Evolutionary conservation across 768 basidiomycete species (phyloP), one percentile per base, ranked within the genome.

Genomic region (Termitomyces sp.): DNA sequence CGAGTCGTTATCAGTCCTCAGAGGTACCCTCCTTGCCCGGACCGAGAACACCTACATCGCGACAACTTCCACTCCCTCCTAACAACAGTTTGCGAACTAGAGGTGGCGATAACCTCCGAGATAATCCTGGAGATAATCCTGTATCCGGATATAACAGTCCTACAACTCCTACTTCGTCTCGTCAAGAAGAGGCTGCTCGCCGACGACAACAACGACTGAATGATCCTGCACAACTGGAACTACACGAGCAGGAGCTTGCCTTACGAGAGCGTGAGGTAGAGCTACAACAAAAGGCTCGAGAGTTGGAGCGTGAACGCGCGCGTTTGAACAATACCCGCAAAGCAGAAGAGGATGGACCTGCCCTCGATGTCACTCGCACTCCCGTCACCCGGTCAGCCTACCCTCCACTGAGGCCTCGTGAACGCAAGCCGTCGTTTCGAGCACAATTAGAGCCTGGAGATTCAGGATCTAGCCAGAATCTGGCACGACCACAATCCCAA

Each of bases 261-360:
- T 71, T 87, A 16, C 73, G 71, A 22, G 75, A 82, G 52, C 74
- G 81, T 34, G 85, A 87, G 64, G 77, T 74, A 12, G 84, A 86
- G 26, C 73, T 88, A 48, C 73, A 81, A 53, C 70, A 79, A 62
- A 78, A 79, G 9, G 70, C 80, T 9, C 78, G 78, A 24, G 84
- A 88, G 62, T 67, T 89, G 22, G 86, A 88, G 55, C 72, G 73
- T 50, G 85, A 89, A 53, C 79, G 82, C 13, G 72, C 76, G 14
- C 70, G 71, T 46, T 60, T 82, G 42, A 62, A 71, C 53, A 77
- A 71, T 43, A 65, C 76, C 20, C 77, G 75, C 13, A 70, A 62
- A 55, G 51, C n/a, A 30, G 55, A 70, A 39, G 71, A 68, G 20
- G 57, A 59, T 44, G 59, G 36, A 13, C 57, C 55, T 33, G 59